Conservation (phyloP, 2,329 filamentous ascomycete species). For the Alternaria atra region DNA sequence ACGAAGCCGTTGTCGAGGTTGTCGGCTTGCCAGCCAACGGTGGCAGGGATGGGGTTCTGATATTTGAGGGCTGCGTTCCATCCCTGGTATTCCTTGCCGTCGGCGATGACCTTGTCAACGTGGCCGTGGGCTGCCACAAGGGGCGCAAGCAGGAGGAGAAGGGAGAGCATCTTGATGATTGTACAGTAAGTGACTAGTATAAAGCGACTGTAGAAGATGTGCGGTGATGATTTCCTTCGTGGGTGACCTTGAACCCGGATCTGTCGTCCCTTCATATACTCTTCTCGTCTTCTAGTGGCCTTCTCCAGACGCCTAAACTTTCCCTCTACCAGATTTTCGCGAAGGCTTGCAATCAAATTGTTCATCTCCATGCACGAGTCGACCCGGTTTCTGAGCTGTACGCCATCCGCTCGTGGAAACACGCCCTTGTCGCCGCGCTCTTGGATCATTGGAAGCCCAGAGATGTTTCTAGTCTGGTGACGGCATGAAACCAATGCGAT, state of each 20-base stretch:
- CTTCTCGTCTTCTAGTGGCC: slow-evolving; percentile 9
- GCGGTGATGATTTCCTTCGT: slow-evolving; percentile 10
- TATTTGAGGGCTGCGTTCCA: slow-evolving; percentile 44
- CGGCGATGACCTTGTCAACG: slow-evolving; percentile 39
- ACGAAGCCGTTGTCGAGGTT: slow-evolving; percentile 52
- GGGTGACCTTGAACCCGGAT: slow-evolving; percentile 15
- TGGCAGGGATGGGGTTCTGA: slow-evolving; percentile 40
- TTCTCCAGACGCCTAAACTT: slow-evolving; percentile 3
- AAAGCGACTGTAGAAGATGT: slow-evolving; percentile 10
- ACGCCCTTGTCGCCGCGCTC: slow-evolving; percentile 5
- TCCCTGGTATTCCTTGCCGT: slow-evolving; percentile 40
- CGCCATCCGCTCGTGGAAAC: slow-evolving; percentile 5
- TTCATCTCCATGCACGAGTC: slow-evolving; percentile 16
- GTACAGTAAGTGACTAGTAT: not conserved
- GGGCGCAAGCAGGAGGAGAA: slow-evolving; percentile 27
- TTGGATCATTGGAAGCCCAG: slow-evolving; percentile 5
- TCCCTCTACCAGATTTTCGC: slow-evolving; percentile 6
- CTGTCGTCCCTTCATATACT: slow-evolving; percentile 8
- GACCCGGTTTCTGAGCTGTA: slow-evolving; percentile 12
- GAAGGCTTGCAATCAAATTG: slow-evolving; percentile 12
- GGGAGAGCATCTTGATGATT: slow-evolving; percentile 21
- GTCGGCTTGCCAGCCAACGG: slow-evolving; percentile 46
- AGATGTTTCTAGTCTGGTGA: slow-evolving; percentile 19
- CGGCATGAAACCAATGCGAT: slow-evolving; percentile 8
- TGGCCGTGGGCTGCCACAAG: slow-evolving; percentile 45